Evolutionary conservation across 1,139 yeast genomes (phyloP).

Genomic region (Pichia sp.): DNA sequence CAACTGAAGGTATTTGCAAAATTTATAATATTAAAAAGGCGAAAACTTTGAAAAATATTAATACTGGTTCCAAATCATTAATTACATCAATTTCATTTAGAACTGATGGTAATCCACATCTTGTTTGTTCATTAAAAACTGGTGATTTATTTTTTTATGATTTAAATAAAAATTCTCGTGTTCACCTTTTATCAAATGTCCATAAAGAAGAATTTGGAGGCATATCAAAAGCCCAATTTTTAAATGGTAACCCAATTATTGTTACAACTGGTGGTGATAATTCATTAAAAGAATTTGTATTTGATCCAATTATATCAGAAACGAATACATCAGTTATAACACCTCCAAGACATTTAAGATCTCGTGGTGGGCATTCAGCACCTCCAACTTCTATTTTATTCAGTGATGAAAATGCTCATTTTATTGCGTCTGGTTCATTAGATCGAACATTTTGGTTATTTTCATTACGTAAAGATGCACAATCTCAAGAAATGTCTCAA

Average conservation of each 20-base stretch:
- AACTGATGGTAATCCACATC: constrained; percentile 83
- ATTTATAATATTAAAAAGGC: constrained; percentile 69
- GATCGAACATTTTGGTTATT: constrained; percentile 88
- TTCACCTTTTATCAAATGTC: constrained; percentile 67
- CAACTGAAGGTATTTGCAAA: constrained; percentile 58
- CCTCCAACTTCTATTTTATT: constrained; percentile 79
- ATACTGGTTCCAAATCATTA: constrained; percentile 46
- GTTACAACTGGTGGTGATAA: constrained; percentile 95
- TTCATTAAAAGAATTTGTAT: constrained; percentile 80
- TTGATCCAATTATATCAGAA: constrained; percentile 80
- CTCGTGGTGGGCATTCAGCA: constrained; percentile 94
- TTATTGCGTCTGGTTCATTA: constrained; percentile 77
- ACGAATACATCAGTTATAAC: constrained; percentile 62
- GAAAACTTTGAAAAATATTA: constrained; percentile 48
- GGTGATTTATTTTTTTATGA: constrained; percentile 90
- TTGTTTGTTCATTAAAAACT: constrained; percentile 70
- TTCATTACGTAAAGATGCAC: constrained; percentile 92
- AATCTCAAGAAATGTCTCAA: constrained; percentile 90
- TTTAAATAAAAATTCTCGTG: constrained; percentile 60
- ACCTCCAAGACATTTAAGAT: constrained; percentile 88
- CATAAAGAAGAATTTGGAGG: constrained; percentile 78
- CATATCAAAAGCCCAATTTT: constrained; percentile 65
- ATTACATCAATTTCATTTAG: constrained; percentile 79
- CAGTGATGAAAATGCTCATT: constrained; percentile 76
- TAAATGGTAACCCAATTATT: constrained; percentile 88